Percentiles rank a stretch among this genome's conserved stretches.
Conservation (phyloP, 2,329 filamentous ascomycete species). For the Penicillium sp. region DNA sequence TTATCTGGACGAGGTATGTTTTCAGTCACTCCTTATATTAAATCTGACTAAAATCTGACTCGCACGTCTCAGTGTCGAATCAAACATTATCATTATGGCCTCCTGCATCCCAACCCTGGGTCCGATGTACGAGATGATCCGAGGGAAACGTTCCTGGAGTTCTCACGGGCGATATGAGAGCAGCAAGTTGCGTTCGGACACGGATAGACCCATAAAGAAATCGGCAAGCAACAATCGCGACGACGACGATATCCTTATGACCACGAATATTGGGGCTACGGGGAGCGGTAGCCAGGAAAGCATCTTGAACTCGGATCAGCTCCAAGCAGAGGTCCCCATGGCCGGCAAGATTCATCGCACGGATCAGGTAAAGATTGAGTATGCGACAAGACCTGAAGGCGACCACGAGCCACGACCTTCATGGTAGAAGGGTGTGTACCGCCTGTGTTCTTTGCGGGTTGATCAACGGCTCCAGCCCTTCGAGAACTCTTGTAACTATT, state of each 20-base stretch:
- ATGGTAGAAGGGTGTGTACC: background rate
- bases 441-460: background rate
- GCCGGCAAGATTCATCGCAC: constrained; percentile 18
- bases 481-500: background rate
- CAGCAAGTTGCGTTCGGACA: background rate
- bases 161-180: constrained; percentile 10
- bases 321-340: background rate
- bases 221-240: background rate
- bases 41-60: background rate
- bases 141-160: constrained; percentile 15
- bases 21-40: background rate
- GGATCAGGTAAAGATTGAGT: constrained; percentile 21
- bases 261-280: background rate
- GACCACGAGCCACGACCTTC: background rate
- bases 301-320: constrained; percentile 12
- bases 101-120: constrained; percentile 35
- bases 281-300: constrained; percentile 15
- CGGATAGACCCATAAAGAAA: background rate
- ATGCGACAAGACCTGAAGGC: constrained; percentile 4
- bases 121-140: constrained; percentile 29
- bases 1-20: constrained; percentile 1
- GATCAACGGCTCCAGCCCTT: background rate
- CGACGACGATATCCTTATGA: background rate
- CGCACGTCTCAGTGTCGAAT: constrained; percentile 24
- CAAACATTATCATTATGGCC: constrained; percentile 33